phyloP scores from a whole-genome alignment of 73 alveolate species.

The Paramecium primaurelia region DNA sequence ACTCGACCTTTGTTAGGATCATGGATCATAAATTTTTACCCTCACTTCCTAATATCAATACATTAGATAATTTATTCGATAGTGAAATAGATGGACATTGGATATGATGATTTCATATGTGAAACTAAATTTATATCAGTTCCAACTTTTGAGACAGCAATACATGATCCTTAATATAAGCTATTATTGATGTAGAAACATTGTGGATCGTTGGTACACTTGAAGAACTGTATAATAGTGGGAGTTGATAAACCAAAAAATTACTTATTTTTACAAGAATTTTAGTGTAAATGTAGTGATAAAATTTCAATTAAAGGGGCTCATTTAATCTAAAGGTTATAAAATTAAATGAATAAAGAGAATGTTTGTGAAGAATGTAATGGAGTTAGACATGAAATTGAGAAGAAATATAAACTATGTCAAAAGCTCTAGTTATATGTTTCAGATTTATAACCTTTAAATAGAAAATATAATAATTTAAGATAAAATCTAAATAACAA shows the following conservation, averaged over 20 bases:
- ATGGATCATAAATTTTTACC: conserved; percentile 34
- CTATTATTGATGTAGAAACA: neutral
- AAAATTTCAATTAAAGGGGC: neutral
- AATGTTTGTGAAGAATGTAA: neutral
- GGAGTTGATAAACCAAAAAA: conserved; percentile 14
- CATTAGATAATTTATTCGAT: neutral
- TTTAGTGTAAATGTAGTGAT: neutral
- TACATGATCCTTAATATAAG: neutral
- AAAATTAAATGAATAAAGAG: neutral
- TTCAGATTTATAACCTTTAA: conserved; percentile 14
- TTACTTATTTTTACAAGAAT: neutral
- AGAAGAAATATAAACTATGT: conserved; percentile 5
- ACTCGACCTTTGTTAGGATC: conserved; percentile 24
- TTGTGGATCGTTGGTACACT: conserved; percentile 15
- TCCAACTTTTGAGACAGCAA: conserved; percentile 30
- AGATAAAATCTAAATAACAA: neutral
- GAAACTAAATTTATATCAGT: neutral
- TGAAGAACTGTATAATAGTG: neutral
- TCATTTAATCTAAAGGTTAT: neutral
- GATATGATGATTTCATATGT: neutral
- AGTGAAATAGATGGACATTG: neutral
- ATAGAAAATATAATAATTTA: neutral
- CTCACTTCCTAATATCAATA: neutral
- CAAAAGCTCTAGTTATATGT: neutral
- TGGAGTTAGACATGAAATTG: neutral